phyloP scores from a whole-genome alignment of 106 monocot genomes.

The Alisma plantagoaquatica region DNA sequence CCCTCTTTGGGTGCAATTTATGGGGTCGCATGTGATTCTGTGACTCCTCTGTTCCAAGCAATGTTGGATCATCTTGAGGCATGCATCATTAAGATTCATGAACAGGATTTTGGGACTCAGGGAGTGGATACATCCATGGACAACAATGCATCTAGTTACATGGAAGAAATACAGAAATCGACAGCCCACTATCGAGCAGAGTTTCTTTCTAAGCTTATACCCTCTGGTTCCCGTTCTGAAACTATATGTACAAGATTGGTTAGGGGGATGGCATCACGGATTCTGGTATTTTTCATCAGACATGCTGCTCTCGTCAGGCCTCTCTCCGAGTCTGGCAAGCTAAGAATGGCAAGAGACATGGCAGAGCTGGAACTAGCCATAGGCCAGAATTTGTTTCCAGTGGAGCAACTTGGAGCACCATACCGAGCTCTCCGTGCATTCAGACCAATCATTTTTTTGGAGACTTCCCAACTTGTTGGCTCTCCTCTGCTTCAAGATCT shows the following conservation, averaged over 20 bases:
- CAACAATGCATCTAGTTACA: slow-evolving; percentile 67
- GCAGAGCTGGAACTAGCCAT: slow-evolving; percentile 91
- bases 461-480: slow-evolving; percentile 47
- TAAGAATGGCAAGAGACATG: slow-evolving; percentile 96
- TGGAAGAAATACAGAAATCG: slow-evolving; percentile 79
- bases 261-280: slow-evolving; percentile 70
- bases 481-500: slow-evolving; percentile 68
- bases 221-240: slow-evolving; percentile 50
- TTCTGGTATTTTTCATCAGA: slow-evolving; percentile 65
- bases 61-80: slow-evolving; percentile 84
- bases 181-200: slow-evolving; percentile 59
- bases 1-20: slow-evolving; percentile 62
- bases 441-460: slow-evolving; percentile 77
- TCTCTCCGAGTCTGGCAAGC: slow-evolving; percentile 85
- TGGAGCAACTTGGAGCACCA: slow-evolving; percentile 89
- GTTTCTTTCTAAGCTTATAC: slow-evolving; percentile 70
- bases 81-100: slow-evolving; percentile 69
- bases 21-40: slow-evolving; percentile 74
- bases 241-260: slow-evolving; percentile 65
- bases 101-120: slow-evolving; percentile 53
- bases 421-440: slow-evolving; percentile 80
- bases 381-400: slow-evolving; percentile 84
- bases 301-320: slow-evolving; percentile 86
- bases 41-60: slow-evolving; percentile 68
- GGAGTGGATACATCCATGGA: slow-evolving; percentile 42